Conservation (phyloP, 352 stramenopile species). For the Pythium rhizo-oryzae region DNA sequence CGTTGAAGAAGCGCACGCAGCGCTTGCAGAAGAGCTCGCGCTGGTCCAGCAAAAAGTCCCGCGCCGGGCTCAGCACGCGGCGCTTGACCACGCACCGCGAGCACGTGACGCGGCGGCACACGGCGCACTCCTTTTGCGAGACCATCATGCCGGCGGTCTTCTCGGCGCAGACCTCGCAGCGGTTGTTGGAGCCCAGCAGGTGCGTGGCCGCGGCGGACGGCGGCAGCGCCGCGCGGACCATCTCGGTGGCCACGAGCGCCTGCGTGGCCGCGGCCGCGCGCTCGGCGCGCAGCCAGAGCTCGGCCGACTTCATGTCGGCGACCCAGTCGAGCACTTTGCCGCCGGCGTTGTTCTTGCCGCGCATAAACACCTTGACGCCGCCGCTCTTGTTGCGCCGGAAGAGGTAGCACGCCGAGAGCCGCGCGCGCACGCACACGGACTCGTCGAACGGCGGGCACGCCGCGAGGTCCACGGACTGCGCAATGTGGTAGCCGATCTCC, state of each 20-base stretch:
- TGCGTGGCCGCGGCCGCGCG: constrained; percentile 52
- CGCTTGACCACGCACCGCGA: constrained; percentile 63
- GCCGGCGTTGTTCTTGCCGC: constrained; percentile 66
- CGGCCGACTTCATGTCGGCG: constrained; percentile 69
- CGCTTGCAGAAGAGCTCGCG: constrained; percentile 71
- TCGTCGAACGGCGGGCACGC: constrained; percentile 62
- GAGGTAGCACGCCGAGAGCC: constrained; percentile 74
- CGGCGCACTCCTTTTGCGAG: constrained; percentile 60
- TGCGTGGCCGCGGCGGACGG: not conserved
- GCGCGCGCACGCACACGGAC: constrained; percentile 62
- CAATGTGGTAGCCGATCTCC: constrained; percentile 80
- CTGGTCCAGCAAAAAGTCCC: constrained; percentile 58
- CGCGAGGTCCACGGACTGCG: constrained; percentile 71
- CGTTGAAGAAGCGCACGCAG: constrained; percentile 61
- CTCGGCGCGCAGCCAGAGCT: constrained; percentile 72
- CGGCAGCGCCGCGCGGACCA: constrained; percentile 50
- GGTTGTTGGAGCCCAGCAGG: constrained; percentile 35
- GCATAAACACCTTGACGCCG: constrained; percentile 79
- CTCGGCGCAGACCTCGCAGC: constrained; percentile 66
- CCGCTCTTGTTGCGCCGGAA: constrained; percentile 77
- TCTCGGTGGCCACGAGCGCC: constrained; percentile 53
- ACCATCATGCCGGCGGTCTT: constrained; percentile 60
- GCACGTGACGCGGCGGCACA: constrained; percentile 68
- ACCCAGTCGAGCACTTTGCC: constrained; percentile 77
- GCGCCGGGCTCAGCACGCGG: constrained; percentile 56